Evolutionary conservation across 768 basidiomycete species (phyloP), one percentile per base, ranked within the genome.

Genomic region (Leccinum obscurum): DNA sequence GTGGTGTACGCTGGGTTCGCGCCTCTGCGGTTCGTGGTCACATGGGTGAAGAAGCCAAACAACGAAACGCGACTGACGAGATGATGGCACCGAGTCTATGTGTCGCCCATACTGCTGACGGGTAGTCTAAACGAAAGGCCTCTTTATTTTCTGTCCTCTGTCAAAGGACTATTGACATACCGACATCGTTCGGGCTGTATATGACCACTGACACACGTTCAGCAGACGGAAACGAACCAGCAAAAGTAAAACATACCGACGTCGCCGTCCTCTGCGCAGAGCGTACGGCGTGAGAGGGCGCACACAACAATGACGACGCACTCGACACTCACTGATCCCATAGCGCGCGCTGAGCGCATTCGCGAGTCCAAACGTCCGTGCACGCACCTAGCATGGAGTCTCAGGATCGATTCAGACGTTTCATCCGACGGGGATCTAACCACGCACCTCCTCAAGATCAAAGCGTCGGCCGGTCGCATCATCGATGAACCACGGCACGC

Each of bases 121-220:
- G 77, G 61, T 87, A 88, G 61, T 84, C 86, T 87, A 56, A n/a
- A 51, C 6, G 24, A 34, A 55, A 34, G 32, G 48, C 34, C 46
- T 60, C 3, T 20, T 30, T n/a, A 30, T 17, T 26, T 51, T 30
- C 10, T 10, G 22, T 39, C n/a, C 22, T 30, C 54, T 26, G 37
- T 32, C 2, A 14, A 39, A 49, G 55, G 51, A 50, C 15, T 0
- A 9, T 11, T 6, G 20, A 71, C 74, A 63, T 56, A 87, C 87
- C 86, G 28, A 84, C 74, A 67, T 86, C 78, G 64, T 89, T 89
- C 13, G 85, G 83, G 63, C 86, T 84, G 70, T 84, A 84, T 39
- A 89, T 65, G 66, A 86, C 85, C 48, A 87, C 87, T 87, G 51
- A 22, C 22, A 20, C 17, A 58, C 28, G 17, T 37, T 66, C 30